phyloP scores from a whole-genome alignment of 768 basidiomycete species.

The Mycena filopes region DNA sequence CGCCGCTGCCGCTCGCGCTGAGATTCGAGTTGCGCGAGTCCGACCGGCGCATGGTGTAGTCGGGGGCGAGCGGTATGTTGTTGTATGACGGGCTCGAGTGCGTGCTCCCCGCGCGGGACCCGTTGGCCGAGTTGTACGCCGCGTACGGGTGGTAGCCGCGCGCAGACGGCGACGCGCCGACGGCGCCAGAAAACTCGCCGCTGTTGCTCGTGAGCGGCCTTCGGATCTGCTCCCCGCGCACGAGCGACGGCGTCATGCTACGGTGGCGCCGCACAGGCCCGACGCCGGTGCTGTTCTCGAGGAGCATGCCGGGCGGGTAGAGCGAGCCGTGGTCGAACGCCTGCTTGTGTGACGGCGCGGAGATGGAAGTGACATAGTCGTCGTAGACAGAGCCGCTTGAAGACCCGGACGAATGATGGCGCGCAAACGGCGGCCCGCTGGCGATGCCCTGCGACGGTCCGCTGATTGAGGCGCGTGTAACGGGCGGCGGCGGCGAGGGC shows the following conservation, averaged over 20 bases:
- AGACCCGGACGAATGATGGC: constrained; percentile 41
- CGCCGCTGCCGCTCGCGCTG: constrained; percentile 34
- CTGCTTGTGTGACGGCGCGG: constrained; percentile 77
- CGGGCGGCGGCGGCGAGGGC: constrained; percentile 50
- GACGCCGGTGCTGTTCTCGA: constrained; percentile 36
- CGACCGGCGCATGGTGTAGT: constrained; percentile 46
- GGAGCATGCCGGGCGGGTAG: constrained; percentile 57
- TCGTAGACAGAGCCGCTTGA: constrained; percentile 46
- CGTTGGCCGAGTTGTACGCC: constrained; percentile 43
- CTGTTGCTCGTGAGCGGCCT: constrained; percentile 59
- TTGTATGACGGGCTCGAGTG: constrained; percentile 59
- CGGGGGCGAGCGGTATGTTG: constrained; percentile 49
- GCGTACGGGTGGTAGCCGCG: constrained; percentile 72
- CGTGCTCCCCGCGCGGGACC: constrained; percentile 48
- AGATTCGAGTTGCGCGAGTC: constrained; percentile 53
- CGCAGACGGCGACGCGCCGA: constrained; percentile 49
- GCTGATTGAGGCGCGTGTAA: constrained; percentile 33
- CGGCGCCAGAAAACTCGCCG: constrained; percentile 45
- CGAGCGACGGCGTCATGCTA: constrained; percentile 79
- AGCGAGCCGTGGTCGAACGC: constrained; percentile 68
- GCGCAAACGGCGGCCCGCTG: constrained; percentile 11
- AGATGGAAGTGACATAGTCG: constrained; percentile 61
- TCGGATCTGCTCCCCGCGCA: constrained; percentile 62
- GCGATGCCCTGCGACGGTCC: constrained; percentile 7
- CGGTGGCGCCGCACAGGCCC: constrained; percentile 66